Conservation (phyloP, 768 basidiomycete genomes). For the Leccinum uliginosum region DNA sequence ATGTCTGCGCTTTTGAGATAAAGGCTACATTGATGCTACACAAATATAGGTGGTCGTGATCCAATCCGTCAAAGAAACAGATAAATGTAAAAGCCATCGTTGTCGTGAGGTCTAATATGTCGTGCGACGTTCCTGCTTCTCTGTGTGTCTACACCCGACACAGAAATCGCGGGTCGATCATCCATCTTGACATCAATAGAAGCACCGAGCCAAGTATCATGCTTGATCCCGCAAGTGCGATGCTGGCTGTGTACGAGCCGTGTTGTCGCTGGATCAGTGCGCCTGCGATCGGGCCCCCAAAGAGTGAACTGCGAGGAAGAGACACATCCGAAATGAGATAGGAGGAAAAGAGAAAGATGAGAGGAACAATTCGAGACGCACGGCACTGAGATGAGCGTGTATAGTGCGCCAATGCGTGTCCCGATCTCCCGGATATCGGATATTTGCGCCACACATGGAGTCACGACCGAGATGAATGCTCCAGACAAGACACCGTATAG, state of each 20-base stretch:
- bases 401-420: conserved; percentile 58
- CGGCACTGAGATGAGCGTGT: conserved; percentile 65
- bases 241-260: conserved; percentile 48
- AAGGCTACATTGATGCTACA: conserved; percentile 28
- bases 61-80: conserved; percentile 11
- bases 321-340: background rate
- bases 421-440: conserved; percentile 58
- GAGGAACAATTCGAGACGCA: conserved; percentile 38
- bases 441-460: conserved; percentile 65
- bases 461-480: conserved; percentile 63
- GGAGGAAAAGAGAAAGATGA: background rate
- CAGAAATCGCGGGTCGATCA: conserved; percentile 39
- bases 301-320: conserved; percentile 42
- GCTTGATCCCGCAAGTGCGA: conserved; percentile 55
- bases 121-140: background rate
- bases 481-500: conserved; percentile 64
- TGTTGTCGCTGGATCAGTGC: conserved; percentile 44
- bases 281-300: conserved; percentile 64
- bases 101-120: background rate
- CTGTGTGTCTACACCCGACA: conserved; percentile 39
- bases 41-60: conserved; percentile 14
- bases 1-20: conserved; percentile 15
- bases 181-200: conserved; percentile 47
- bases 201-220: conserved; percentile 57
- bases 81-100: background rate